phyloP scores from a whole-genome alignment of 768 basidiomycete genomes.

The Boletus sp. region DNA sequence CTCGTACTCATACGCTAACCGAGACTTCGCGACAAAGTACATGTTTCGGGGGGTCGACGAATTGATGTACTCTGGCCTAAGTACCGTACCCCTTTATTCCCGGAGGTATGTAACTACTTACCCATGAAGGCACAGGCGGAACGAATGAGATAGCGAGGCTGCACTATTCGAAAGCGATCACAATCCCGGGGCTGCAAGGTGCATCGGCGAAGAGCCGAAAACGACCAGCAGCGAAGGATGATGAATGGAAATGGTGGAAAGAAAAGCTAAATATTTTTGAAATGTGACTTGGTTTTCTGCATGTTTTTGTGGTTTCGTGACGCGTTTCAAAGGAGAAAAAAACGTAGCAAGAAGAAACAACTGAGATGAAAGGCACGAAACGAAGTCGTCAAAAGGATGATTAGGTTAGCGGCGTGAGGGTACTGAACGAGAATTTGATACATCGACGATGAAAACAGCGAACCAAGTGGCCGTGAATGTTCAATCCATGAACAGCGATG shows the following conservation, averaged over 20 bases:
- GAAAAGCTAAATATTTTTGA: constrained; percentile 48
- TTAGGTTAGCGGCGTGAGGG: constrained; percentile 34
- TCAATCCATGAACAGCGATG: constrained; percentile 37
- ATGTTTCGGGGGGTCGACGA: constrained; percentile 2
- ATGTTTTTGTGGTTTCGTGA: constrained; percentile 38
- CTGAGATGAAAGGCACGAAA: constrained; percentile 32
- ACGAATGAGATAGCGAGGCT: constrained; percentile 23
- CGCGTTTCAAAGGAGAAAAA: constrained; percentile 28
- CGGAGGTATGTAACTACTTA: constrained; percentile 41
- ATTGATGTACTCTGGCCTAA: constrained; percentile 18
- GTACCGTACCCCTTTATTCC: constrained; percentile 15
- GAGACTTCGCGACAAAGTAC: background rate
- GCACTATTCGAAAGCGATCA: constrained; percentile 25
- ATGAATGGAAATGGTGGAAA: constrained; percentile 34
- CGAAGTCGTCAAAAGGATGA: constrained; percentile 36
- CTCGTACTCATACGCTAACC: background rate
- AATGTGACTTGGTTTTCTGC: constrained; percentile 34
- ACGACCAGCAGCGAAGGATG: constrained; percentile 15
- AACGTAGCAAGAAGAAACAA: constrained; percentile 39
- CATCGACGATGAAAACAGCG: constrained; percentile 29
- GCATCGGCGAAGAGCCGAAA: constrained; percentile 10
- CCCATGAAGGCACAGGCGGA: constrained; percentile 32
- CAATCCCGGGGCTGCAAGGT: constrained; percentile 5
- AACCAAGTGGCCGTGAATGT: constrained; percentile 27
- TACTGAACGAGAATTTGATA: constrained; percentile 32